Base-by-base conservation (phyloP, 495 filamentous ascomycete species). In the Talaromyces trachyspermus region DNA sequence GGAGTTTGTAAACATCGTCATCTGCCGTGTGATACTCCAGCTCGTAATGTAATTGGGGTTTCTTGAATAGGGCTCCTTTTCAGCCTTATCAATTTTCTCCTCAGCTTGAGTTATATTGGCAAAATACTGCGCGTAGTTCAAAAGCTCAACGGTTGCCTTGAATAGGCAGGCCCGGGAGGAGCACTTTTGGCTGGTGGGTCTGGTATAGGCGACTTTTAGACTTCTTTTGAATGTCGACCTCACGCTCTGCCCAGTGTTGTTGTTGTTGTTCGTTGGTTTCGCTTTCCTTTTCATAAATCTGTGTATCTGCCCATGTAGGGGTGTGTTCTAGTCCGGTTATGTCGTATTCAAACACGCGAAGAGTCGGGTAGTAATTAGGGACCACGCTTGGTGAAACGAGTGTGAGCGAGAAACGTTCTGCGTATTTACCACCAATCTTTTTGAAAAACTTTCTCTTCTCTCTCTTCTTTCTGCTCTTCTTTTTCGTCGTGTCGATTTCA, bases 281-380 rank as follows among this genome's bases (percentile, higher is more conserved):
- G 9, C 19, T 7, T 30, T 24, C 19, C 7, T 25, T 32, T 17
- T 39, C 4, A n/a, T n/a, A n/a, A n/a, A n/a, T 7, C 17, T 49
- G 48, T 18, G 46, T 50, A 32, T 74, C 65, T 5, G 60, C 52
- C 77, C 77, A 79, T 4, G 66, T 61, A 2, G 61, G 50, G 2
- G 59, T 49, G 23, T 77, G 53, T 41, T 88, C 82, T 4, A 95
- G 56, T 1, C 87, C 89, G 0, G 86, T 86, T 47, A 86, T 86
- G 55, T 99, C 97, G 72, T 99, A 99, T 58, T 96, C 88, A 44
- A 90, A 69, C 18, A 97, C 77, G 3, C 92, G 76, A 26, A 97
- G 60, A 3, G 85, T 88, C 1, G 92, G 92, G 57, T 92, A 95
- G 61, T 86, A 95, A 52, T 91, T 97, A 0, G 92, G 92, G 2